Conservation (phyloP, 2,329 filamentous ascomycete species). For the Dactylellina haptotyla region DNA sequence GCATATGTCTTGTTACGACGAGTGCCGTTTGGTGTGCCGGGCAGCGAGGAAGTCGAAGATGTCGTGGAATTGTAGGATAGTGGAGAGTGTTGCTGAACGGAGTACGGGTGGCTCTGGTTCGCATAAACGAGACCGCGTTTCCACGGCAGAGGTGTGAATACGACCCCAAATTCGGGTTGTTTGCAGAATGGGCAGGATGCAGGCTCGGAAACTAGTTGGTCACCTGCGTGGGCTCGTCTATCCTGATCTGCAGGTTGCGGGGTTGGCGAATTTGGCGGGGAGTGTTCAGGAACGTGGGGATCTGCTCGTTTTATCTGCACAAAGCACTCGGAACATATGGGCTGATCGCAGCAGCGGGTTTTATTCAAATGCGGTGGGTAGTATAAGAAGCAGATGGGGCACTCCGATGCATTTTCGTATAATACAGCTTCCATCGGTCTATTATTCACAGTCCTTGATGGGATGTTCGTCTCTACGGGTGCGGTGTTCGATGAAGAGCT, state of each 20-base stretch:
- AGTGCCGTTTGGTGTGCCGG: conserved; percentile 54
- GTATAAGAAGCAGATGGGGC: conserved; percentile 94
- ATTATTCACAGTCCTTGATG: conserved; percentile 70
- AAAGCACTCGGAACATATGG: conserved; percentile 98
- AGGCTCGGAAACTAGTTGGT: conserved; percentile 86
- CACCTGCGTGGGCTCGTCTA: conserved; percentile 61
- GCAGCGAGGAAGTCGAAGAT: conserved; percentile 62
- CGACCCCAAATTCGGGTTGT: conserved; percentile 94
- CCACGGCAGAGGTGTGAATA: conserved; percentile 88
- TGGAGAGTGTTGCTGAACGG: conserved; percentile 66
- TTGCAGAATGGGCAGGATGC: conserved; percentile 95
- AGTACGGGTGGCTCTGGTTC: conserved; percentile 86
- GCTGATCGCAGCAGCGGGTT: conserved; percentile 93
- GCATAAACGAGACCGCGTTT: conserved; percentile 81
- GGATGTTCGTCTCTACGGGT: conserved; percentile 57
- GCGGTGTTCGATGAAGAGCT: conserved; percentile 52
- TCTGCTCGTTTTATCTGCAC: conserved; percentile 97
- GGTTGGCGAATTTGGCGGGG: conserved; percentile 60
- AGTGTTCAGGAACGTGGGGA: conserved; percentile 84
- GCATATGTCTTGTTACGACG: conserved; percentile 77
- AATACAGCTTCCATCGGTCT: conserved; percentile 90
- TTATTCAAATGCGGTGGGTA: conserved; percentile 95
- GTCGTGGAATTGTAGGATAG: conserved; percentile 63
- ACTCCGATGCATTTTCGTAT: conserved; percentile 90
- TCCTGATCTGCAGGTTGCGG: conserved; percentile 61